These are phyloP conservation scores for Fremontodendron californicum DNA, from an alignment of 345 rosid species.

Conservation along the genomic window DNA sequence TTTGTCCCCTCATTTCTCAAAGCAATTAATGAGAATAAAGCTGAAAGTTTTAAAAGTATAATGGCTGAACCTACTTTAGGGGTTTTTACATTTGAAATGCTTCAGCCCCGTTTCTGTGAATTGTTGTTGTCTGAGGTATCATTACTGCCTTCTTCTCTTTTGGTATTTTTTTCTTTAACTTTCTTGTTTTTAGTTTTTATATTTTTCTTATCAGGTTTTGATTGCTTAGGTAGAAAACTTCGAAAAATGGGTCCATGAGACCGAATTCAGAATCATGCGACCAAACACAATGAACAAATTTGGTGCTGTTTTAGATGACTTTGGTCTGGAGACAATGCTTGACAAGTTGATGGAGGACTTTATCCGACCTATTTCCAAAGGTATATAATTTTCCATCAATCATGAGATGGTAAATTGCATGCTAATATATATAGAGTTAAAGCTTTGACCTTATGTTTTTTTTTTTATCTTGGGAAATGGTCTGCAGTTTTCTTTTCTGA, in stretches of 20 bases:
- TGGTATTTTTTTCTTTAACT: not conserved
- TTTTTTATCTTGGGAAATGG: not conserved
- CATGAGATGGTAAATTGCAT: not conserved
- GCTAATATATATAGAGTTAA: not conserved
- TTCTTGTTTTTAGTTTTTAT: constrained; percentile 24
- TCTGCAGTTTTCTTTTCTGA: constrained; percentile 82
- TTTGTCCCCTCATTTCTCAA: constrained; percentile 73
- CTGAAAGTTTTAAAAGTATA: constrained; percentile 57
- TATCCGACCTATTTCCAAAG: constrained; percentile 70
- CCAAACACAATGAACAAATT: constrained; percentile 92
- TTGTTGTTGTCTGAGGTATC: constrained; percentile 71
- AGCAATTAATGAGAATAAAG: constrained; percentile 56
- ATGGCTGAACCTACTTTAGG: constrained; percentile 61
- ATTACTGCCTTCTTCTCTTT: constrained; percentile 6
- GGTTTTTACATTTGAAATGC: constrained; percentile 72
- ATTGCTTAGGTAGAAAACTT: constrained; percentile 77
- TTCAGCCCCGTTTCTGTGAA: constrained; percentile 70
- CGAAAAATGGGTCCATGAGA: constrained; percentile 75
- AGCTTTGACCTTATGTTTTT: constrained; percentile 1
- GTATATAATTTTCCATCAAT: constrained; percentile 30
- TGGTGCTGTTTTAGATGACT: constrained; percentile 94
- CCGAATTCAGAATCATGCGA: constrained; percentile 73
- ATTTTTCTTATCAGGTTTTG: constrained; percentile 41
- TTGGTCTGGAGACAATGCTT: constrained; percentile 85
- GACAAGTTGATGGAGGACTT: constrained; percentile 69